Percentiles rank a stretch among this genome's conserved stretches.
Conservation (phyloP, 306 rosid species). For the Dryas alaskensis region DNA sequence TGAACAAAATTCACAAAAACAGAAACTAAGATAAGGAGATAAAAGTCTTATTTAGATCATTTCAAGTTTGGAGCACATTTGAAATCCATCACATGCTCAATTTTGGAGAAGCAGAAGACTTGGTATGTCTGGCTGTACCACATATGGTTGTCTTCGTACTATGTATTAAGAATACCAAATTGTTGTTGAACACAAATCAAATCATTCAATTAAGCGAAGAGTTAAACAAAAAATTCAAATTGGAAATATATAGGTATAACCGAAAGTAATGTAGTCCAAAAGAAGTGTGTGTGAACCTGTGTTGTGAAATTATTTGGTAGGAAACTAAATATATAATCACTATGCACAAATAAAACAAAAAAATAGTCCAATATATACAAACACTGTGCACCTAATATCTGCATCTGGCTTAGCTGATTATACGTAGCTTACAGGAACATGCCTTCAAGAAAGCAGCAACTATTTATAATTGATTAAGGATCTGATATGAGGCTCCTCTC, state of each 20-base stretch:
- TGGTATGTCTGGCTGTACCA: not conserved
- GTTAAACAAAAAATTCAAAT: not conserved
- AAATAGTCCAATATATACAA: not conserved
- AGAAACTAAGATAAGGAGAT: constrained; percentile 10
- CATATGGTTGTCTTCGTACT: not conserved
- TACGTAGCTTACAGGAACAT: not conserved
- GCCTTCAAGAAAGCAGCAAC: not conserved
- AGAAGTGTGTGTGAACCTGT: too few relatives aligned
- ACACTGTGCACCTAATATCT: not conserved
- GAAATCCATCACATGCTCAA: not conserved
- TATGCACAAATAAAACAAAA: not conserved
- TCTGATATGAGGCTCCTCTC: too few relatives aligned
- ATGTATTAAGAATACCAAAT: not conserved
- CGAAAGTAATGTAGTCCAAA: not conserved
- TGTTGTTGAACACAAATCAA: not conserved
- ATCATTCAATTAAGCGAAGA: not conserved
- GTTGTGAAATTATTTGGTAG: too few relatives aligned
- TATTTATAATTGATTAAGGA: too few relatives aligned
- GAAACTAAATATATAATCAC: not conserved
- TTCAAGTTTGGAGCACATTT: not conserved
- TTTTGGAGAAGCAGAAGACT: not conserved
- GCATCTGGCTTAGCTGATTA: not conserved
- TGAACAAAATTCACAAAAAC: constrained; percentile 21
- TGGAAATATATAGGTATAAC: not conserved
- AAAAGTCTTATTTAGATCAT: not conserved